Conservation (phyloP, 2,329 filamentous ascomycete genomes). For the Zymoseptoria pseudotritici region DNA sequence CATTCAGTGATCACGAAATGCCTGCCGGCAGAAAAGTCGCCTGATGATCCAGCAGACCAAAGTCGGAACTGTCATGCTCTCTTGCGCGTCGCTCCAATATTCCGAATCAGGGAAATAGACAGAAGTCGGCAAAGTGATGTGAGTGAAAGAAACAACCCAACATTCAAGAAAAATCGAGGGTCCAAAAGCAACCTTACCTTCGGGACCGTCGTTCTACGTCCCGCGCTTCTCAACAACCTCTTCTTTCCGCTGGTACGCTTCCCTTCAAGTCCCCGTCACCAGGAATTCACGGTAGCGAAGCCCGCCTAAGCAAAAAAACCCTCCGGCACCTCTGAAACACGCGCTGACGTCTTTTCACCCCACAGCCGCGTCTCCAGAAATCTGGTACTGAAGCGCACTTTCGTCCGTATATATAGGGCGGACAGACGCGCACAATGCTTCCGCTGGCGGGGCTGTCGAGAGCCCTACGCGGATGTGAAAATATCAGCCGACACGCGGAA, state of each 20-base stretch:
- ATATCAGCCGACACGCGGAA: not conserved
- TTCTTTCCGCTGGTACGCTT: not conserved
- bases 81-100: no score
- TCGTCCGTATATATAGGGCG: not conserved
- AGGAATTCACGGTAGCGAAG: not conserved
- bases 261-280: not conserved
- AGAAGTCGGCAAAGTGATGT: no score
- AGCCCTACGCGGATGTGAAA: not conserved
- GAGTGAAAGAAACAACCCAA: no score
- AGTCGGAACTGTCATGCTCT: no score
- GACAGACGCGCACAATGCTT: not conserved
- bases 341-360: not conserved
- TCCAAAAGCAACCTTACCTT: no score
- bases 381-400: not conserved
- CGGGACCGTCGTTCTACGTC: no score
- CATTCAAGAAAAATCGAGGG: no score
- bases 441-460: not conserved
- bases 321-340: not conserved
- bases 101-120: no score
- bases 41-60: no score
- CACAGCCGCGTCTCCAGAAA: not conserved
- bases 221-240: no score
- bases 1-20: no score
- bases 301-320: not conserved
- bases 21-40: no score